A percentile compares a stretch with the other conserved stretches of the same genome.
These are phyloP conservation scores for Hypoxylon sp. DNA, from an alignment of 2,329 filamentous ascomycete genomes.

Conservation along the genomic window DNA sequence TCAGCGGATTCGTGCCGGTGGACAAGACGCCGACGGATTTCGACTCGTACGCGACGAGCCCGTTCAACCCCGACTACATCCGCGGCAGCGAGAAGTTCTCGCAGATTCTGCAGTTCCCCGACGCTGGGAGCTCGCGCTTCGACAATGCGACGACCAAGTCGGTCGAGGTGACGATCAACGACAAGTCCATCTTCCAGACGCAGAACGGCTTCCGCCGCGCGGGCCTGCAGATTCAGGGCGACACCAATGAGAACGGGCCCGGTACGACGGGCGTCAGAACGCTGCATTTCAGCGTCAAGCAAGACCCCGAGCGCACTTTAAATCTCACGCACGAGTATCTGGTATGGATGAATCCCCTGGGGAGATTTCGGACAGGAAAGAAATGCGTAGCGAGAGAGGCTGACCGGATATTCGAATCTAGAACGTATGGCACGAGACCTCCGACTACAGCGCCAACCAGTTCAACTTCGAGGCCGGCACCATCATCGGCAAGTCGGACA, in stretches of 20 bases:
- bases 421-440: slow-evolving; percentile 53
- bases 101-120: slow-evolving; percentile 48
- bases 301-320: slow-evolving; percentile 47
- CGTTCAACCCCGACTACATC: slow-evolving; percentile 51
- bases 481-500: slow-evolving; percentile 52
- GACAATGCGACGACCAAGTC: slow-evolving; percentile 55
- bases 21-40: slow-evolving; percentile 47
- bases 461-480: slow-evolving; percentile 54
- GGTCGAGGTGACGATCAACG: slow-evolving; percentile 60
- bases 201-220: slow-evolving; percentile 62
- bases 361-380: neutral
- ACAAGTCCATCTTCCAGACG: slow-evolving; percentile 59
- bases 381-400: neutral
- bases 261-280: slow-evolving; percentile 51
- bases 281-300: slow-evolving; percentile 51
- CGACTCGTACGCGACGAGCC: slow-evolving; percentile 50
- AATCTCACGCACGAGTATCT: slow-evolving; percentile 53
- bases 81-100: slow-evolving; percentile 49
- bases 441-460: slow-evolving; percentile 51
- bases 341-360: slow-evolving; percentile 31
- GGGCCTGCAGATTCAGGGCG: slow-evolving; percentile 58
- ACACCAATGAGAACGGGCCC: slow-evolving; percentile 56
- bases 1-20: slow-evolving; percentile 47
- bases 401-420: slow-evolving; percentile 22
- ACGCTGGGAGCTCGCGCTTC: slow-evolving; percentile 54